phyloP scores from a whole-genome alignment of 2,329 filamentous ascomycete genomes.

The Sarocladiaceae sp. region DNA sequence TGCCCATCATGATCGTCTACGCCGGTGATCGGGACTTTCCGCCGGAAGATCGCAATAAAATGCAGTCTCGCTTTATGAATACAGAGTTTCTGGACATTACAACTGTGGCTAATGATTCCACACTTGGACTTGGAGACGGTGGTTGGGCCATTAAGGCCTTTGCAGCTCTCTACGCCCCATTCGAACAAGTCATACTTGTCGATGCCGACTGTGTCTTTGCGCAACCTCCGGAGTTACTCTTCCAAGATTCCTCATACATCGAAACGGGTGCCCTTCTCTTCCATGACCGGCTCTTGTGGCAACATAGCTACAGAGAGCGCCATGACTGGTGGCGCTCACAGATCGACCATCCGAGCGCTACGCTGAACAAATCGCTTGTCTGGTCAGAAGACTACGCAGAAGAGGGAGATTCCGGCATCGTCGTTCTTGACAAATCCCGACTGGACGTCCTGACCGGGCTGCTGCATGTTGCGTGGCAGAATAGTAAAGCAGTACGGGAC shows the following conservation, averaged over 20 bases:
- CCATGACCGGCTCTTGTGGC: constrained; percentile 34
- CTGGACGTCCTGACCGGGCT: constrained; percentile 30
- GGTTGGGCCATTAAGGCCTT: constrained; percentile 37
- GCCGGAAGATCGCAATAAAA: constrained; percentile 14
- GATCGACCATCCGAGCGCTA: constrained; percentile 26
- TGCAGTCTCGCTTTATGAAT: background rate
- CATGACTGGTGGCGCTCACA: constrained; percentile 32
- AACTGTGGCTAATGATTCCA: background rate
- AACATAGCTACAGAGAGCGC: constrained; percentile 25
- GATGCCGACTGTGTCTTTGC: constrained; percentile 35
- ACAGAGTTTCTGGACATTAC: constrained; percentile 1
- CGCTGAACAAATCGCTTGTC: constrained; percentile 27
- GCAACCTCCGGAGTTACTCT: constrained; percentile 26
- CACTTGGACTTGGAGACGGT: background rate
- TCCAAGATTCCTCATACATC: constrained; percentile 23
- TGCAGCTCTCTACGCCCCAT: constrained; percentile 28
- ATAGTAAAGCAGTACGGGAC: constrained; percentile 31
- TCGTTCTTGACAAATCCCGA: constrained; percentile 34
- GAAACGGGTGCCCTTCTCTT: constrained; percentile 30
- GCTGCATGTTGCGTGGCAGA: constrained; percentile 39
- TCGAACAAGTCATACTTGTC: constrained; percentile 30
- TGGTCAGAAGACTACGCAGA: constrained; percentile 34
- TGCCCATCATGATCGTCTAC: constrained; percentile 31
- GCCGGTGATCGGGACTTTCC: constrained; percentile 28
- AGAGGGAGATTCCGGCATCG: constrained; percentile 35